Base-by-base conservation (phyloP, 768 basidiomycete species). In the Dentipellis sp. region DNA sequence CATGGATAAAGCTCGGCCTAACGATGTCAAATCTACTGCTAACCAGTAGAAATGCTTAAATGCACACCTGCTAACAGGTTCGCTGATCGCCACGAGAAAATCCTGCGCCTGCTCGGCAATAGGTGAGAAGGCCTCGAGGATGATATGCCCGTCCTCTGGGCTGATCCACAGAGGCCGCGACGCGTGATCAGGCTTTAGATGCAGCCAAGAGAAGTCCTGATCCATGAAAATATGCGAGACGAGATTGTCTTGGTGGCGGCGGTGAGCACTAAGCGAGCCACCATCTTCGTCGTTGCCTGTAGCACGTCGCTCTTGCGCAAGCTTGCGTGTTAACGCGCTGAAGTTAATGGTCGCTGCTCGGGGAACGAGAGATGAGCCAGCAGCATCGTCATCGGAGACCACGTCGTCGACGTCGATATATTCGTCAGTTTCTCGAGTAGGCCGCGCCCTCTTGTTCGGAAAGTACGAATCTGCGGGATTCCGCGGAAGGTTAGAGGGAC, bases 31-130 rank as follows among this genome's bases (percentile, higher is more conserved):
- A 61, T 57, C 50, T 40, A 40, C 59, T 68, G 71, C 58, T 66
- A 72, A 75, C 72, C 50, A 38, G 38, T 52, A 54, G 48, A 37
- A 34, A 29, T 45, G 52, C 55, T 47, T 42, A 38, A 47, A 55
- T 65, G 76, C 90, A 71, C 71, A 95, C 94, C 94, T 86, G 78
- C 94, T 97, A 65, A 98, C 94, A 63, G 97, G 97, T 72, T 99
- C 97, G 65, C 92, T 91, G 51, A 99, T 98, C 39, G 97, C 95
- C 46, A 95, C 91, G 47, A 99, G 78, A 66, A 99, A 98, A 67
- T 99, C 97, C 70, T 98, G 97, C 3, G 97, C 97, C 71, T 95
- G 93, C 65, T 94, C 93, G 19, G 95, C 94, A 59, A 98, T 94
- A 4, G 97, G 93, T 21, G 92, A 94, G 69, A 99, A 99, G 0